Evolutionary conservation across 176 grass and related monocot species (phyloP).

Genomic region (Oryza meridionalis): DNA sequence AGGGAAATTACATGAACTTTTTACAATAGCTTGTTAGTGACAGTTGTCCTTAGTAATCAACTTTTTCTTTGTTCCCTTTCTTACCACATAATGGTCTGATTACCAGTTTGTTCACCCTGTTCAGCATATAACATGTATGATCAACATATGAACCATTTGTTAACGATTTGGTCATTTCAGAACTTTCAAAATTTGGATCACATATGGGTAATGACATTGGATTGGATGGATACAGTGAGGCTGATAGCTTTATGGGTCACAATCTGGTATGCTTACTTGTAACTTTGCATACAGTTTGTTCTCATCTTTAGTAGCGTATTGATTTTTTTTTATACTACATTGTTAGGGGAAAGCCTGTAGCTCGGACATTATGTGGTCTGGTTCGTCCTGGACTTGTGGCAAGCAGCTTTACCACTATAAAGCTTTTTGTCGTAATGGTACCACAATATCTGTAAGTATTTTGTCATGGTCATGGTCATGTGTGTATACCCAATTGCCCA

Average conservation of each 20-base stretch:
- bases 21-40: neutral
- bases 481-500: neutral
- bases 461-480: conserved; percentile 15
- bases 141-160: conserved; percentile 11
- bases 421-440: conserved; percentile 82
- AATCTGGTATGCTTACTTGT: conserved; percentile 54
- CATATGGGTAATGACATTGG: conserved; percentile 40
- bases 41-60: neutral
- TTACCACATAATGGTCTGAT: neutral
- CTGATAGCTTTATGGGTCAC: conserved; percentile 44
- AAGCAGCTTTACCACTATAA: conserved; percentile 89
- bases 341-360: conserved; percentile 61
- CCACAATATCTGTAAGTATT: conserved; percentile 75
- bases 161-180: conserved; percentile 35
- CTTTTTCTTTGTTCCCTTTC: conserved; percentile 7
- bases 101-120: neutral
- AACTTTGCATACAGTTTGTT: conserved; percentile 12
- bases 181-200: conserved; percentile 47
- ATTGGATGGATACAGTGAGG: conserved; percentile 57
- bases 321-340: neutral
- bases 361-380: conserved; percentile 95
- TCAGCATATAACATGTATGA: conserved; percentile 16
- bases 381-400: conserved; percentile 85
- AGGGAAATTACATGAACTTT: conserved; percentile 4
- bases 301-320: conserved; percentile 31